A percentile compares a stretch with the other conserved stretches of the same genome.
Conservation (phyloP, 163 green algal genomes). For the Chloromonas sp. region DNA sequence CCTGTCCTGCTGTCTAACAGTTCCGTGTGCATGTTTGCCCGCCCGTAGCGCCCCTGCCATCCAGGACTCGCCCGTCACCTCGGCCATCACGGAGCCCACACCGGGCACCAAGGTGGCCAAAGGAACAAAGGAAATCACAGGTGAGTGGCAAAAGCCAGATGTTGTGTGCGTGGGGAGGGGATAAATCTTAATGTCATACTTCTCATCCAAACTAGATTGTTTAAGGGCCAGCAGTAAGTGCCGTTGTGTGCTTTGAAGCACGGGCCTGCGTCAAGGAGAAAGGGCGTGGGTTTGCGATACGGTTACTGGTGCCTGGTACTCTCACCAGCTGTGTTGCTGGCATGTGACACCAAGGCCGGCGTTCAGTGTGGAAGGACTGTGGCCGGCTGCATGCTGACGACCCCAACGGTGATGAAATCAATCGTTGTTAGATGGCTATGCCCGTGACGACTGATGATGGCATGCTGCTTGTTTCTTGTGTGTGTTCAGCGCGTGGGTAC, state of each 20-base stretch:
- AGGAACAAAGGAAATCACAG: slow-evolving; percentile 30
- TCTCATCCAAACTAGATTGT: neutral
- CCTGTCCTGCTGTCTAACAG: too few relatives aligned
- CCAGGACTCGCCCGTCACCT: slow-evolving; percentile 65
- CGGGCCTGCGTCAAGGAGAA: neutral
- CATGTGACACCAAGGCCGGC: too few relatives aligned
- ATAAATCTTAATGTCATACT: neutral
- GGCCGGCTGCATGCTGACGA: too few relatives aligned
- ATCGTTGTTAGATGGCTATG: too few relatives aligned
- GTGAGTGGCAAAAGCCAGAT: slow-evolving; percentile 9
- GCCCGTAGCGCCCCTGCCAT: slow-evolving; percentile 56
- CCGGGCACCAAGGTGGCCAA: neutral
- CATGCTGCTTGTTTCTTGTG: neutral
- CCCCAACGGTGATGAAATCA: too few relatives aligned
- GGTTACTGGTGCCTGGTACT: too few relatives aligned
- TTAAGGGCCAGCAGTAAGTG: neutral
- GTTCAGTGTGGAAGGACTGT: too few relatives aligned
- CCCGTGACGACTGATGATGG: too few relatives aligned
- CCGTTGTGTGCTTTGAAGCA: neutral
- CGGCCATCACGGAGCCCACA: slow-evolving; percentile 41
- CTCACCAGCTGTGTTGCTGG: too few relatives aligned
- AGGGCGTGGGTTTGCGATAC: too few relatives aligned
- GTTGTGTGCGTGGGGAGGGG: neutral
- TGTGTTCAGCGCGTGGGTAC: slow-evolving; percentile 44
- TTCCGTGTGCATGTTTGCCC: neutral